Conservation (phyloP, 176 grass and related monocot genomes). For the Phyllostachys edulis region DNA sequence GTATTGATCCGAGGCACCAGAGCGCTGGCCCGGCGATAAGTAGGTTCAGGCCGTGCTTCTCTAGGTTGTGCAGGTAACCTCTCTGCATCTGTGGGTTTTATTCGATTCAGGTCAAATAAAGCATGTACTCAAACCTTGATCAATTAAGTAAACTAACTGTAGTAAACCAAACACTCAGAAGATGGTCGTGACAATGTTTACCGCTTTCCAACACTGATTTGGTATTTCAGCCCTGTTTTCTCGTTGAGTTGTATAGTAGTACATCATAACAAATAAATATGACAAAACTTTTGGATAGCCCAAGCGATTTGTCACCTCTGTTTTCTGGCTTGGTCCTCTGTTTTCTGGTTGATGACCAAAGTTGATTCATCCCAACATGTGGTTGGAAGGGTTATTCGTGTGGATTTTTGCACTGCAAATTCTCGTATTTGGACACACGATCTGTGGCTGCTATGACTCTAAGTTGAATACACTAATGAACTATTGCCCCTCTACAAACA, state of each 20-base stretch:
- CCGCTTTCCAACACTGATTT: background rate
- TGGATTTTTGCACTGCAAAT: background rate
- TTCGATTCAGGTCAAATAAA: background rate
- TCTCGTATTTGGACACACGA: background rate
- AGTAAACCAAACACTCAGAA: background rate
- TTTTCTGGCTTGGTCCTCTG: background rate
- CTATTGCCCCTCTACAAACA: background rate
- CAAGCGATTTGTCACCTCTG: background rate
- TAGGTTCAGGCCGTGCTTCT: constrained; percentile 65
- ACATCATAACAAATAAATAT: too few species aligned
- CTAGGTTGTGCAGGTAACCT: constrained; percentile 45
- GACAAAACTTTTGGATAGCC: too few species aligned
- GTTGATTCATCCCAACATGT: background rate
- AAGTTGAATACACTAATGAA: background rate
- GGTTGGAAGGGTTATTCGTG: background rate
- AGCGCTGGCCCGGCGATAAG: constrained; percentile 63
- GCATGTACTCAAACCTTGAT: background rate
- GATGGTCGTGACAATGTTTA: background rate
- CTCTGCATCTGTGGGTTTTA: constrained; percentile 46
- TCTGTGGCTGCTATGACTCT: background rate
- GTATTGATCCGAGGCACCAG: constrained; percentile 64
- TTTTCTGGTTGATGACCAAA: background rate
- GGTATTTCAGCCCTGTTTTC: background rate
- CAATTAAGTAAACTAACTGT: background rate
- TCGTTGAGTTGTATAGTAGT: background rate